Evolutionary conservation across 2,329 filamentous ascomycete genomes (phyloP).

Genomic region (Sporothrix pallida): DNA sequence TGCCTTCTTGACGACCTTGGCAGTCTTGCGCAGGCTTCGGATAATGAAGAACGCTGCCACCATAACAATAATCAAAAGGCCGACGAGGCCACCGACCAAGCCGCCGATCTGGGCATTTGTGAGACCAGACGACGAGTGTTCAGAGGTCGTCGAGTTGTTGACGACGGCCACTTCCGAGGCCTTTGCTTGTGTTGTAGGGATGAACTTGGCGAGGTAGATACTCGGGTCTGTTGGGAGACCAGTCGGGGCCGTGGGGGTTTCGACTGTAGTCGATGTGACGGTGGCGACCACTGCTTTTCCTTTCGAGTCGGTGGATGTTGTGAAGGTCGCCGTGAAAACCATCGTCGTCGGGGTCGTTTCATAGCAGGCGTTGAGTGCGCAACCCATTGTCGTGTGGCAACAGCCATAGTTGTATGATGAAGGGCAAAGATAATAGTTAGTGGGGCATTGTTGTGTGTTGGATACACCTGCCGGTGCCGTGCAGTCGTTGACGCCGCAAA

Average conservation of each 20-base stretch:
- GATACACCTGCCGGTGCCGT: constrained; percentile 51
- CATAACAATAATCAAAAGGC: constrained; percentile 55
- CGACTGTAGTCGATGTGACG: constrained; percentile 48
- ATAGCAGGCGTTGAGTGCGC: constrained; percentile 56
- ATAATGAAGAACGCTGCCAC: constrained; percentile 57
- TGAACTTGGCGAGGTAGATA: constrained; percentile 50
- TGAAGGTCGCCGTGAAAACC: constrained; percentile 52
- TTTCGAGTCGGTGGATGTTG: constrained; percentile 50
- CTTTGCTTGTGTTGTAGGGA: constrained; percentile 54
- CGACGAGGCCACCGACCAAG: constrained; percentile 58
- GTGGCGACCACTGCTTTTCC: constrained; percentile 50
- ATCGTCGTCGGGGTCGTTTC: constrained; percentile 53
- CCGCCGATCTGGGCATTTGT: constrained; percentile 55
- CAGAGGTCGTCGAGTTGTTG: constrained; percentile 28
- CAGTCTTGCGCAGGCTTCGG: constrained; percentile 55
- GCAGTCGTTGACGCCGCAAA: constrained; percentile 53
- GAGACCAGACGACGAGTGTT: constrained; percentile 42
- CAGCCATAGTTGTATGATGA: constrained; percentile 59
- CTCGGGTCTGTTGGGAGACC: constrained; percentile 40
- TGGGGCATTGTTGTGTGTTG: constrained; percentile 51
- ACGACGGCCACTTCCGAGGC: constrained; percentile 43
- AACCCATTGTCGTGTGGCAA: constrained; percentile 57
- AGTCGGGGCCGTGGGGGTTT: constrained; percentile 48
- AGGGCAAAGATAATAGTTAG: constrained; percentile 56
- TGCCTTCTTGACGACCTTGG: constrained; percentile 46